phyloP scores from a whole-genome alignment of 768 basidiomycete genomes.

The Saitozyma podzolica region DNA sequence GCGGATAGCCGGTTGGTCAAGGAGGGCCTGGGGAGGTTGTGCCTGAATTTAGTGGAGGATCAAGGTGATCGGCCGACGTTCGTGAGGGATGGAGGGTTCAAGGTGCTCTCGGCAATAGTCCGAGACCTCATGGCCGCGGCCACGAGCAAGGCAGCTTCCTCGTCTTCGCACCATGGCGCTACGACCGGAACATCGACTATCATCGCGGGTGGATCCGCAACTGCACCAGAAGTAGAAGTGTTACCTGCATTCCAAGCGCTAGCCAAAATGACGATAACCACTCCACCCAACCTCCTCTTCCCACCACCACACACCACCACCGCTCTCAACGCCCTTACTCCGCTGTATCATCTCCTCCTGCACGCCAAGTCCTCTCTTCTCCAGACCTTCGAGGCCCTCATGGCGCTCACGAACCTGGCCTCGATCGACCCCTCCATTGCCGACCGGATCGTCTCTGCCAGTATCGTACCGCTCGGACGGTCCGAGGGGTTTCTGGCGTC shows the following conservation, averaged over 20 bases:
- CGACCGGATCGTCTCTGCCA: constrained; percentile 61
- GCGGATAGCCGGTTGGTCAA: constrained; percentile 69
- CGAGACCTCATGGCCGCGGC: constrained; percentile 49
- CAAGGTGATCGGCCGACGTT: constrained; percentile 74
- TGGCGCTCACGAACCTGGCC: constrained; percentile 94
- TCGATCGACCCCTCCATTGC: constrained; percentile 70
- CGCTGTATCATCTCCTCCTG: constrained; percentile 71
- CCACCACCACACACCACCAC: constrained; percentile 76
- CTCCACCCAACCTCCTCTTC: constrained; percentile 85
- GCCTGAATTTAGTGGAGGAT: constrained; percentile 73
- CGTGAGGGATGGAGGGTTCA: constrained; percentile 75
- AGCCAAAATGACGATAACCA: constrained; percentile 88
- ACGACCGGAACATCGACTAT: not conserved
- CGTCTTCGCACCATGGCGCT: not conserved
- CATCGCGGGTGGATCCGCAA: not conserved
- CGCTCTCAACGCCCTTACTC: constrained; percentile 73
- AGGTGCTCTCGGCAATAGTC: constrained; percentile 54
- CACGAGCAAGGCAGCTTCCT: not conserved
- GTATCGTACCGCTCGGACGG: constrained; percentile 6
- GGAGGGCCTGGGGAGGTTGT: constrained; percentile 61
- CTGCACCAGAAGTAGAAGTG: constrained; percentile 10
- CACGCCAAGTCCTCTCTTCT: constrained; percentile 69
- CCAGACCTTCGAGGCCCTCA: constrained; percentile 86
- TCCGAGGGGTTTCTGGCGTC: constrained; percentile 17
- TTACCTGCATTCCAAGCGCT: constrained; percentile 75